Evolutionary conservation across 2,329 filamentous ascomycete genomes (phyloP).

Genomic region (Atkinsonella hypoxylon): DNA sequence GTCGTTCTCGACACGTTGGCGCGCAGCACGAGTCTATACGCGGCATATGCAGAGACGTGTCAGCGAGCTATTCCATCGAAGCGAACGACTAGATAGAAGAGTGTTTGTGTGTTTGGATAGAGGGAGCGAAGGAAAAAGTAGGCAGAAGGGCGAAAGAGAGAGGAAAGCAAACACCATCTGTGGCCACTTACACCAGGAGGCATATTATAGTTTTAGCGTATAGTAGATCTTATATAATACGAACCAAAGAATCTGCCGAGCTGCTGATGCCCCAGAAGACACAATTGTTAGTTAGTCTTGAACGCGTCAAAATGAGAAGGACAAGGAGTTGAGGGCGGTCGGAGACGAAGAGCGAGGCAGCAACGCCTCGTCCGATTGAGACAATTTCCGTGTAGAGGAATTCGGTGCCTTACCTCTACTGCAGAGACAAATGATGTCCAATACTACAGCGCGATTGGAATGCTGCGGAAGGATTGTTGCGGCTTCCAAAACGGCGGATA

Average conservation of each 20-base stretch:
- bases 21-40: constrained; percentile 52
- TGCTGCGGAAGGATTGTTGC: constrained; percentile 20
- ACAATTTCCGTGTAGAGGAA: constrained; percentile 19
- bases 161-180: neutral
- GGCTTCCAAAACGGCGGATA: constrained; percentile 17
- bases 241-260: constrained; percentile 8
- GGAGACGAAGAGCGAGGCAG: constrained; percentile 3
- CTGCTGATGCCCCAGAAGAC: constrained; percentile 5
- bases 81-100: neutral
- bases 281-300: constrained; percentile 10
- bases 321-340: constrained; percentile 4
- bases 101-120: neutral
- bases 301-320: constrained; percentile 10
- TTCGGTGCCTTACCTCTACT: constrained; percentile 23
- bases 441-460: constrained; percentile 25
- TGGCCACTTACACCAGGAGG: constrained; percentile 21
- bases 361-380: constrained; percentile 15
- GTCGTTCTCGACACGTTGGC: constrained; percentile 81
- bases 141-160: neutral
- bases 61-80: constrained; percentile 14
- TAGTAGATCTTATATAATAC: constrained; percentile 10
- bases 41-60: constrained; percentile 1
- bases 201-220: constrained; percentile 19
- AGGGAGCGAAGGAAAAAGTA: neutral
- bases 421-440: constrained; percentile 19